A percentile compares a stretch with the other conserved stretches of the same genome.
phyloP scores from a whole-genome alignment of 768 basidiomycete species.

The Boletus subcaerulescens region DNA sequence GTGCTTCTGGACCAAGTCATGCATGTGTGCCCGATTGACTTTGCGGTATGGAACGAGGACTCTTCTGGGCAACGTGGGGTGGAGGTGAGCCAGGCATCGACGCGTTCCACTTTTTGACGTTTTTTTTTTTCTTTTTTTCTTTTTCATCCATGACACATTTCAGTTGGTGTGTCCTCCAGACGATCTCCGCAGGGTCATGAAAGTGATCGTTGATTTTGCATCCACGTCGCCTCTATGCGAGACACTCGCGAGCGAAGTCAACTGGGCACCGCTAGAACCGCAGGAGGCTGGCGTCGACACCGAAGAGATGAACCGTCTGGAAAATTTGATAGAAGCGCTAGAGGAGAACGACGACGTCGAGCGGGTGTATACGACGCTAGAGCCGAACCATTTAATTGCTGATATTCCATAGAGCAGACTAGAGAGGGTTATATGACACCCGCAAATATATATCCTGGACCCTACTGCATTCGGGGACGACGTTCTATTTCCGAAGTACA shows the following conservation, averaged over 20 bases:
- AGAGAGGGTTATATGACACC: background rate
- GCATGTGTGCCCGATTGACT: conserved; percentile 43
- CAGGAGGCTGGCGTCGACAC: conserved; percentile 37
- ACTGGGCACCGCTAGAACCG: conserved; percentile 51
- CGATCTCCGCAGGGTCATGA: conserved; percentile 38
- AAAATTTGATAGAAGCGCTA: conserved; percentile 47
- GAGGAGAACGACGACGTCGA: conserved; percentile 58
- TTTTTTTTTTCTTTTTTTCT: no score
- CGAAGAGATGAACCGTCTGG: conserved; percentile 35
- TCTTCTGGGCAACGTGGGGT: conserved; percentile 31
- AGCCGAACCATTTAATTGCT: conserved; percentile 28
- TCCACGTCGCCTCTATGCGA: conserved; percentile 32
- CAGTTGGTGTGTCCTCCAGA: conserved; percentile 48
- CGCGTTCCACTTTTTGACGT: background rate
- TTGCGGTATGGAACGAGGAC: conserved; percentile 38
- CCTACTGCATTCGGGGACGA: background rate
- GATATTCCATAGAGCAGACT: conserved; percentile 16
- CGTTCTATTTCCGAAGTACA: background rate
- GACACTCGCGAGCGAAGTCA: conserved; percentile 48
- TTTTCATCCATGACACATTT: background rate
- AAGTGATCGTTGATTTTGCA: conserved; percentile 27
- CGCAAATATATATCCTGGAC: background rate
- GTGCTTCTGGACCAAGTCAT: conserved; percentile 40
- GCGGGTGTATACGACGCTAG: conserved; percentile 56
- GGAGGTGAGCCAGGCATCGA: conserved; percentile 28